phyloP scores from a whole-genome alignment of 1,139 yeast genomes.

The Saccharomyces hybrid region DNA sequence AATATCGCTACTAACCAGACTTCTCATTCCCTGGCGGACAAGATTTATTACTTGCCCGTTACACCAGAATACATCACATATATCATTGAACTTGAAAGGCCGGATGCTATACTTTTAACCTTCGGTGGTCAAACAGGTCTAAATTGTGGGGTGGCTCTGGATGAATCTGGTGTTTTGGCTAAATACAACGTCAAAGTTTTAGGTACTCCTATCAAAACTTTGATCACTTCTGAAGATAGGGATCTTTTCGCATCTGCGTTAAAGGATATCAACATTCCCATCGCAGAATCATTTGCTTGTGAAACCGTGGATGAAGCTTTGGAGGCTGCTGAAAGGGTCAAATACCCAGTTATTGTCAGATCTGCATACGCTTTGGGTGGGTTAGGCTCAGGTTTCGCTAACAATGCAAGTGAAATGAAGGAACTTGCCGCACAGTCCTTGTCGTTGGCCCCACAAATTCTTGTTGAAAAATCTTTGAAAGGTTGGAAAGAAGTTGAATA shows the following conservation, averaged over 20 bases:
- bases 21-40: slow-evolving; percentile 91
- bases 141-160: slow-evolving; percentile 91
- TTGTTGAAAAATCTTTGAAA: slow-evolving; percentile 92
- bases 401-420: slow-evolving; percentile 70
- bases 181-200: slow-evolving; percentile 87
- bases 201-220: slow-evolving; percentile 93
- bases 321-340: slow-evolving; percentile 75
- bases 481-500: slow-evolving; percentile 99
- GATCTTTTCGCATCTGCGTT: slow-evolving; percentile 91
- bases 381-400: slow-evolving; percentile 95
- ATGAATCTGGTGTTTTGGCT: slow-evolving; percentile 87
- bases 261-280: slow-evolving; percentile 88
- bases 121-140: slow-evolving; percentile 98
- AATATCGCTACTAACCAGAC: slow-evolving; percentile 98
- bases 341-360: slow-evolving; percentile 95
- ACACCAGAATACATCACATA: slow-evolving; percentile 93
- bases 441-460: slow-evolving; percentile 85
- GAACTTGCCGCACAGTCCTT: slow-evolving; percentile 84
- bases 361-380: slow-evolving; percentile 98
- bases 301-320: slow-evolving; percentile 90
- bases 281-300: slow-evolving; percentile 94
- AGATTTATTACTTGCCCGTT: slow-evolving; percentile 90
- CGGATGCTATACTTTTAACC: slow-evolving; percentile 90
- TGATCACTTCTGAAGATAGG: slow-evolving; percentile 96
- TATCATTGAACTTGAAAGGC: slow-evolving; percentile 90